Percentiles rank a stretch among this genome's conserved stretches.
These are phyloP conservation scores for Suillus bovinus DNA, from an alignment of 768 basidiomycete species.

Conservation along the genomic window DNA sequence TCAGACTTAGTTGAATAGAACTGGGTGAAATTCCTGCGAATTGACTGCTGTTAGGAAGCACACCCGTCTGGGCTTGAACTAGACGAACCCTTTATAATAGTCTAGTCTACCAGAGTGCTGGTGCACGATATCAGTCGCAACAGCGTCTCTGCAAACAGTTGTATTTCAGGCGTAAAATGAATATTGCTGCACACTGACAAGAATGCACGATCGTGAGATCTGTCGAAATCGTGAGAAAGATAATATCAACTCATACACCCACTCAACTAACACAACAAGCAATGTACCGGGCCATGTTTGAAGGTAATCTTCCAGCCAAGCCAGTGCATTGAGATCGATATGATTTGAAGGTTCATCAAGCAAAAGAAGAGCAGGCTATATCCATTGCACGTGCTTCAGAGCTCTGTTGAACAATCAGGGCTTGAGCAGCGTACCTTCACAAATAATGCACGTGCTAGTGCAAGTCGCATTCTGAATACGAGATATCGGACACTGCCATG, in stretches of 20 bases:
- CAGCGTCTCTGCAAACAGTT: slow-evolving; percentile 64
- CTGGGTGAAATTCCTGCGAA: slow-evolving; percentile 88
- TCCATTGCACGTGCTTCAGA: slow-evolving; percentile 10
- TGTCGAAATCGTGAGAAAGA: slow-evolving; percentile 30
- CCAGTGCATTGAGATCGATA: slow-evolving; percentile 94
- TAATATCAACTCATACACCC: slow-evolving; percentile 3
- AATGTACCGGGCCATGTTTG: slow-evolving; percentile 94
- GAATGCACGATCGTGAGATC: slow-evolving; percentile 97
- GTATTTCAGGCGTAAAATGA: neutral
- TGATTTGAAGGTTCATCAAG: slow-evolving; percentile 97
- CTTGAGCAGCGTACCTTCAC: slow-evolving; percentile 64
- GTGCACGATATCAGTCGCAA: slow-evolving; percentile 98
- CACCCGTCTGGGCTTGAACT: neutral
- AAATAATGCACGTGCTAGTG: slow-evolving; percentile 92
- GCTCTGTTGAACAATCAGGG: neutral
- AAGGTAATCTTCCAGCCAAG: slow-evolving; percentile 96
- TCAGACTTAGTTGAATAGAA: slow-evolving; percentile 99
- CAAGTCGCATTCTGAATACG: slow-evolving; percentile 82
- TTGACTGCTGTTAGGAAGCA: slow-evolving; percentile 11
- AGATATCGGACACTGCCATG: neutral
- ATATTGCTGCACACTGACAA: slow-evolving; percentile 47
- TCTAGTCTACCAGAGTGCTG: slow-evolving; percentile 91
- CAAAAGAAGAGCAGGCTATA: slow-evolving; percentile 71
- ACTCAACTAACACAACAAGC: slow-evolving; percentile 75
- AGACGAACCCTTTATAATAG: slow-evolving; percentile 91